phyloP scores from a whole-genome alignment of 1,139 yeast species.

The Arxiozyma slooffiae region DNA sequence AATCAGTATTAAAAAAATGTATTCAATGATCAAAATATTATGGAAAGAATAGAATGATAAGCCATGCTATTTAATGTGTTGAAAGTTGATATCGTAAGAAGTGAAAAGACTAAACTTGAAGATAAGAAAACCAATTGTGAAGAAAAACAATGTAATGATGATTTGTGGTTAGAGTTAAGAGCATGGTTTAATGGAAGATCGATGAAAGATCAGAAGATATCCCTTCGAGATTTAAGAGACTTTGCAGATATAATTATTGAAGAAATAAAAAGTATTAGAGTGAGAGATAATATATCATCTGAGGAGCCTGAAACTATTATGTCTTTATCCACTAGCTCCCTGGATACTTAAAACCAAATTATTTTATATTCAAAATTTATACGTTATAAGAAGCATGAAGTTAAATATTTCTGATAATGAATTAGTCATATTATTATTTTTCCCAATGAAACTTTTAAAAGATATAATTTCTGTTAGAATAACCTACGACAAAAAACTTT shows the following conservation, averaged over 20 bases:
- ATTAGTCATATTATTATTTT: slow-evolving; percentile 52
- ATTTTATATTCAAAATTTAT: slow-evolving; percentile 55
- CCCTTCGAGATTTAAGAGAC: slow-evolving; percentile 63
- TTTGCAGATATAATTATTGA: slow-evolving; percentile 66
- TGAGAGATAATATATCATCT: slow-evolving; percentile 12
- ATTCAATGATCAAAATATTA: slow-evolving; percentile 47
- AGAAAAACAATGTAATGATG: slow-evolving; percentile 58
- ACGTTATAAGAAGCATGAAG: slow-evolving; percentile 56
- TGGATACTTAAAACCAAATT: slow-evolving; percentile 69
- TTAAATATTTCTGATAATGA: slow-evolving; percentile 67
- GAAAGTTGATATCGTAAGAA: slow-evolving; percentile 87
- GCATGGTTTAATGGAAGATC: slow-evolving; percentile 78
- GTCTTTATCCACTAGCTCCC: slow-evolving; percentile 30
- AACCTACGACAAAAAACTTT: slow-evolving; percentile 65
- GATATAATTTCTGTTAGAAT: slow-evolving; percentile 72
- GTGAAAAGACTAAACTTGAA: slow-evolving; percentile 78
- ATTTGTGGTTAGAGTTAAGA: slow-evolving; percentile 60
- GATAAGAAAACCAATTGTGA: slow-evolving; percentile 34
- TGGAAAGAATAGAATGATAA: slow-evolving; percentile 92
- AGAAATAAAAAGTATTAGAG: slow-evolving; percentile 43
- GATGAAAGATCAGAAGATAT: slow-evolving; percentile 66
- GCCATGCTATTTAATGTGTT: slow-evolving; percentile 82
- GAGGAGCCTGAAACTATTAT: slow-evolving; percentile 19
- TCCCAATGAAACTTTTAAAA: slow-evolving; percentile 73
- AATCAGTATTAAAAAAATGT: slow-evolving; percentile 10